These are phyloP conservation scores for Penicillium crystallinum DNA, from an alignment of 495 filamentous ascomycete species.

Conservation along the genomic window DNA sequence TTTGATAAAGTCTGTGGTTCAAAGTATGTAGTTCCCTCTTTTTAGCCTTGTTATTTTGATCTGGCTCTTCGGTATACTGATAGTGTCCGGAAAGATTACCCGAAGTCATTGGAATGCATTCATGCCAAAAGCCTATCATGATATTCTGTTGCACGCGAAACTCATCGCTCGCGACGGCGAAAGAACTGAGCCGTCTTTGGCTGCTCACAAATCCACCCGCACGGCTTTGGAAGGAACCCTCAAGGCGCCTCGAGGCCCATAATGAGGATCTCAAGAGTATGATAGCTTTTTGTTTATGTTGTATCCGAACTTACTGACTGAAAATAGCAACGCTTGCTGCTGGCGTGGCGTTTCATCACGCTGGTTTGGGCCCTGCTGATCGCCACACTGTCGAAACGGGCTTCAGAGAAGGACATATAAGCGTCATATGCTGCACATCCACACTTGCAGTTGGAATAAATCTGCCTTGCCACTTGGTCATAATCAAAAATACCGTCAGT, in stretches of 20 bases:
- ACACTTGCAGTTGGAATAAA: conserved; percentile 94
- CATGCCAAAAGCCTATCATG: conserved; percentile 79
- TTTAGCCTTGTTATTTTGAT: background rate
- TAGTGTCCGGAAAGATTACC: conserved; percentile 47
- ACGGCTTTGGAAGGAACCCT: conserved; percentile 65
- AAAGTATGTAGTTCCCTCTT: conserved; percentile 46
- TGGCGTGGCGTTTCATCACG: conserved; percentile 93
- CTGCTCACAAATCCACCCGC: conserved; percentile 48
- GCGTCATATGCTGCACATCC: conserved; percentile 91
- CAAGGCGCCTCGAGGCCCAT: conserved; percentile 47
- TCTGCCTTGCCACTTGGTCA: conserved; percentile 84
- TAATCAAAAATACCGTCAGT: conserved; percentile 82
- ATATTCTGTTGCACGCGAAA: conserved; percentile 87
- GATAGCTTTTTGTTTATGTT: background rate
- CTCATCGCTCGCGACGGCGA: conserved; percentile 71
- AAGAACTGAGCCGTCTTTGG: conserved; percentile 65
- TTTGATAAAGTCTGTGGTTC: conserved; percentile 77
- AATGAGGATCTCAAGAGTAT: conserved; percentile 59
- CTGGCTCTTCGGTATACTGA: background rate
- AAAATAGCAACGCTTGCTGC: conserved; percentile 50
- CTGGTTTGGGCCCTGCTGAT: conserved; percentile 70
- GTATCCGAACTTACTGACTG: background rate
- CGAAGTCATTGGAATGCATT: conserved; percentile 69
- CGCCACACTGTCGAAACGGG: conserved; percentile 64
- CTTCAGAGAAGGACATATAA: conserved; percentile 71